Percentiles rank a stretch among this genome's conserved stretches.
Conservation (phyloP, 192 early-diverging fungal species). For the Backusella tuberculispora region DNA sequence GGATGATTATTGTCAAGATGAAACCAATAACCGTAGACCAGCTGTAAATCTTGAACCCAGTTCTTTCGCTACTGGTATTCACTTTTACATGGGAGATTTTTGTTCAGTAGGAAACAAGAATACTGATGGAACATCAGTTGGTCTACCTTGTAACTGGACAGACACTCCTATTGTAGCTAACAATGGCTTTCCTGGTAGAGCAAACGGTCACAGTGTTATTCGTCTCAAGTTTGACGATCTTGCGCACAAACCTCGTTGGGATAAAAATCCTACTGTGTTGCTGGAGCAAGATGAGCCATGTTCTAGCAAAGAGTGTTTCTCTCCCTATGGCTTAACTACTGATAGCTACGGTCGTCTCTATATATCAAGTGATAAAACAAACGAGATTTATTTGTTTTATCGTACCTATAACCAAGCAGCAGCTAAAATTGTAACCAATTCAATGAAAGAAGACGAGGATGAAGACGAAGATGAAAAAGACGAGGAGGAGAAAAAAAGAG, state of each 20-base stretch:
- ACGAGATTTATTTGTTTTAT: slow-evolving; percentile 32
- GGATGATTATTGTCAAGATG: slow-evolving; percentile 26
- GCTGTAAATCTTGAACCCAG: slow-evolving; percentile 12
- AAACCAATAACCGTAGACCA: slow-evolving; percentile 15
- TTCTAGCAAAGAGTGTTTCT: slow-evolving; percentile 4
- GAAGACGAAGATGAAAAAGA: slow-evolving; percentile 19
- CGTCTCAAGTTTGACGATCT: slow-evolving; percentile 33
- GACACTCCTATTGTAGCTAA: slow-evolving; percentile 35
- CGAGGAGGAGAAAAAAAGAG: background rate
- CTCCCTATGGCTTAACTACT: slow-evolving; percentile 26
- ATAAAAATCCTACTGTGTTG: slow-evolving; percentile 18
- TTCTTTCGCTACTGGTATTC: slow-evolving; percentile 14
- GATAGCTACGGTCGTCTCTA: slow-evolving; percentile 30
- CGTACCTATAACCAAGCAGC: slow-evolving; percentile 24
- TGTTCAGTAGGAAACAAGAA: slow-evolving; percentile 33
- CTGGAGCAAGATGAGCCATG: slow-evolving; percentile 26
- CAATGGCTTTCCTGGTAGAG: slow-evolving; percentile 6
- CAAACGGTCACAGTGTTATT: slow-evolving; percentile 24
- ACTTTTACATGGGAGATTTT: slow-evolving; percentile 28
- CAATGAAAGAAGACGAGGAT: slow-evolving; percentile 2
- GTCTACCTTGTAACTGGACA: slow-evolving; percentile 39
- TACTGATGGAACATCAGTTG: slow-evolving; percentile 32
- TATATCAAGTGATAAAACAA: slow-evolving; percentile 27
- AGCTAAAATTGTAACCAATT: slow-evolving; percentile 29
- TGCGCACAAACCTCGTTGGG: slow-evolving; percentile 28